A percentile compares a stretch with the other conserved stretches of the same genome.
These are phyloP conservation scores for Termitomyces sp. DNA, from an alignment of 768 basidiomycete species.

Conservation along the genomic window DNA sequence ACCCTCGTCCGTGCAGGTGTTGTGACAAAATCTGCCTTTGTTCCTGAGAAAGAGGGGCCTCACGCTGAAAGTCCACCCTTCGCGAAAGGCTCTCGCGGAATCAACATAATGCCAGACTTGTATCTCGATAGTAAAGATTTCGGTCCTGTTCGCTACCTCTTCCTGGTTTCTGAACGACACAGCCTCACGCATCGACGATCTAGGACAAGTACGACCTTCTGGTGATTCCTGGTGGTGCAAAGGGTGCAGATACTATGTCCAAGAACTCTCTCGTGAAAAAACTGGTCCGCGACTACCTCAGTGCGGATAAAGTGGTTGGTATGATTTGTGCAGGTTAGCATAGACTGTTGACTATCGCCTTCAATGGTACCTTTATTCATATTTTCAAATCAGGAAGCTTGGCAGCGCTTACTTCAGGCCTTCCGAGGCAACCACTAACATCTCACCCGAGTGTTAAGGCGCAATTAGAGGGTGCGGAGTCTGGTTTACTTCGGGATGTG, in stretches of 20 bases:
- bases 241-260: constrained; percentile 74
- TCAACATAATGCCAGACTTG: constrained; percentile 67
- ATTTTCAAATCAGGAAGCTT: constrained; percentile 52
- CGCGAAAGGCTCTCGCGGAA: constrained; percentile 67
- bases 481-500: background rate
- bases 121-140: constrained; percentile 42
- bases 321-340: constrained; percentile 84
- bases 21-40: constrained; percentile 60
- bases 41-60: constrained; percentile 31
- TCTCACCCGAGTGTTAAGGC: constrained; percentile 74
- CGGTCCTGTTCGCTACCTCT: constrained; percentile 40
- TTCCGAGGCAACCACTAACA: constrained; percentile 64
- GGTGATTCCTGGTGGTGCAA: constrained; percentile 75
- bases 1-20: constrained; percentile 78
- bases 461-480: constrained; percentile 49
- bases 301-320: constrained; percentile 56
- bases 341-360: too few species aligned
- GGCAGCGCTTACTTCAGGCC: constrained; percentile 56
- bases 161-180: background rate
- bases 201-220: constrained; percentile 67
- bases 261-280: constrained; percentile 54
- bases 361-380: background rate
- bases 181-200: background rate
- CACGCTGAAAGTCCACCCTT: constrained; percentile 35
- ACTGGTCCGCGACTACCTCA: constrained; percentile 55